Percentiles rank a stretch among this genome's conserved stretches.
Conservation (phyloP, 2,329 filamentous ascomycete genomes). For the Cytospora leucostoma region DNA sequence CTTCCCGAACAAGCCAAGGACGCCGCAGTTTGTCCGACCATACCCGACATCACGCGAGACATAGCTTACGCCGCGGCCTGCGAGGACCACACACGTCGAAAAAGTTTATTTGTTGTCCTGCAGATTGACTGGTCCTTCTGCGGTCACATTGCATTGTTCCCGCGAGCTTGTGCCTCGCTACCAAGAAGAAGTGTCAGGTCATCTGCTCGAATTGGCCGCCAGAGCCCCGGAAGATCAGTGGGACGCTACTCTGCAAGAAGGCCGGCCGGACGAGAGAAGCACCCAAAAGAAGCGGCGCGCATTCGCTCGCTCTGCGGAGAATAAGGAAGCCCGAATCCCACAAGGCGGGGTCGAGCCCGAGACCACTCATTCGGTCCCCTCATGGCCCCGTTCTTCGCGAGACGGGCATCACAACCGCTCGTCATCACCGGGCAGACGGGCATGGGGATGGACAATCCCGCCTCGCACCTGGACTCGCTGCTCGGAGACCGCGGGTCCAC, state of each 20-base stretch:
- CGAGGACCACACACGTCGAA: neutral
- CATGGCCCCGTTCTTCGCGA: constrained; percentile 15
- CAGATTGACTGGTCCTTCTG: neutral
- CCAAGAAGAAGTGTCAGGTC: neutral
- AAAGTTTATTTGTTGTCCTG: neutral
- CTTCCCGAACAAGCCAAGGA: neutral
- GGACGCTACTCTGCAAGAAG: neutral
- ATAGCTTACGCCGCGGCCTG: neutral
- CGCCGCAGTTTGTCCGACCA: neutral
- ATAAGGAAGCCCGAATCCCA: neutral
- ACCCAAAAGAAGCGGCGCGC: neutral
- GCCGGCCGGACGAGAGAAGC: neutral
- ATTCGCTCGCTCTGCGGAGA: neutral
- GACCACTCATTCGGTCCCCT: neutral
- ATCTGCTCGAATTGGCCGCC: neutral
- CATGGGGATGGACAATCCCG: constrained; percentile 11
- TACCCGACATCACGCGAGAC: neutral
- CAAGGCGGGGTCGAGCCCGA: neutral
- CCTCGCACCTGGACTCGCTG: constrained; percentile 15
- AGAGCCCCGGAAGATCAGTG: neutral
- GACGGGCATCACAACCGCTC: constrained; percentile 4
- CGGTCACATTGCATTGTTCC: constrained; percentile 1
- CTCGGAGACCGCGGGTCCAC: constrained; percentile 7
- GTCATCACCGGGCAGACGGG: constrained; percentile 1
- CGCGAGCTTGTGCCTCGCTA: neutral